Conservation (phyloP, 78 protist species). For the Tieghemostelium lacteum region DNA sequence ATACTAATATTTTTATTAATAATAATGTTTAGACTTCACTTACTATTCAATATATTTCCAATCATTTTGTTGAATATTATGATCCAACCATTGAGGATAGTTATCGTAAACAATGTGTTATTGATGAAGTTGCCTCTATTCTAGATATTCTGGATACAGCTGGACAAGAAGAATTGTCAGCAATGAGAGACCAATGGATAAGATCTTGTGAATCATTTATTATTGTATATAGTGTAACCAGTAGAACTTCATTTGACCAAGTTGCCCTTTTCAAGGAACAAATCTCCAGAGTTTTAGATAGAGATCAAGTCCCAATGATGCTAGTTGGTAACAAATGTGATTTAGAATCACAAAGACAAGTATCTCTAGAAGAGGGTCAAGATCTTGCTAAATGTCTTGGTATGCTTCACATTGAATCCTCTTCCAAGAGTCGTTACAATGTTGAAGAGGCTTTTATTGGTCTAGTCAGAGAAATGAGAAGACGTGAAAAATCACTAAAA, state of each 20-base stretch:
- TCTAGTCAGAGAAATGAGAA: conserved; percentile 39
- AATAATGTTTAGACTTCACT: conserved; percentile 19
- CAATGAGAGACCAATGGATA: conserved; percentile 94
- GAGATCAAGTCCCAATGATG: conserved; percentile 94
- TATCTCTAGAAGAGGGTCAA: conserved; percentile 83
- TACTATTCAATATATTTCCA: conserved; percentile 32
- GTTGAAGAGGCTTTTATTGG: conserved; percentile 87
- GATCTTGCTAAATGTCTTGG: conserved; percentile 78
- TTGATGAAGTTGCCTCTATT: conserved; percentile 72
- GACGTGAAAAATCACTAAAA: conserved; percentile 13
- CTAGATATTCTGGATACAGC: conserved; percentile 88
- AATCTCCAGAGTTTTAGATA: conserved; percentile 92
- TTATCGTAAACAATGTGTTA: conserved; percentile 93
- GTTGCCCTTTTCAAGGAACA: conserved; percentile 88
- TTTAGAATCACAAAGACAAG: conserved; percentile 80
- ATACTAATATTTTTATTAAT: neutral
- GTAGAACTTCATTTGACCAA: conserved; percentile 94
- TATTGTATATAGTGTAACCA: conserved; percentile 96
- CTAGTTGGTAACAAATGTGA: conserved; percentile 99
- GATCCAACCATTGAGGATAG: conserved; percentile 99
- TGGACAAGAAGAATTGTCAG: conserved; percentile 99
- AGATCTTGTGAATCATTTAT: conserved; percentile 99
- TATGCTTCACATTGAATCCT: conserved; percentile 87
- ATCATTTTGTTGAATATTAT: conserved; percentile 86
- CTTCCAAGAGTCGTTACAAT: conserved; percentile 84